phyloP scores from a whole-genome alignment of 805 yeast species.

The Wickerhamomyces chambardii region DNA sequence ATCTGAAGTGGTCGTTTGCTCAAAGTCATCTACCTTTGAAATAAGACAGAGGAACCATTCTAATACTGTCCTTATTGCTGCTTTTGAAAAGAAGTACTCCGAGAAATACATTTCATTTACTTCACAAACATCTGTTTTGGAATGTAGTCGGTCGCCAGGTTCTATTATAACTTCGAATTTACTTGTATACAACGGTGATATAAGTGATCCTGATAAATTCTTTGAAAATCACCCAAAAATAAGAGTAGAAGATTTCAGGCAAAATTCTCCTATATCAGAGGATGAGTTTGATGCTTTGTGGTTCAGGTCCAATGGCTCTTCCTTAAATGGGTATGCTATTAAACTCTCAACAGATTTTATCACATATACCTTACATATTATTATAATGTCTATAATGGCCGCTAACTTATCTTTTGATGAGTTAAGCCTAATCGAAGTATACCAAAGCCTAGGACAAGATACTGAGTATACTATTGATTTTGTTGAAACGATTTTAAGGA shows the following conservation, averaged over 20 bases:
- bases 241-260: constrained; percentile 22
- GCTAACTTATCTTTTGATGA: constrained; percentile 20
- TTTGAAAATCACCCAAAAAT: constrained; percentile 2
- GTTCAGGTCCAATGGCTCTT: constrained; percentile 47
- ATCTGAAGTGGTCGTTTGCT: constrained; percentile 51
- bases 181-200: constrained; percentile 29
- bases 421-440: constrained; percentile 21
- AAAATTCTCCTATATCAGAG: constrained; percentile 43
- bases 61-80: constrained; percentile 49
- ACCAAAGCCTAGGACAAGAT: constrained; percentile 19
- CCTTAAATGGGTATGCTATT: constrained; percentile 34
- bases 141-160: constrained; percentile 23
- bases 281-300: constrained; percentile 44
- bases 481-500: constrained; percentile 39
- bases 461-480: constrained; percentile 31
- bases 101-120: constrained; percentile 8
- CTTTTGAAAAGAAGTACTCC: not conserved
- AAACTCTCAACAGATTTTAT: constrained; percentile 24
- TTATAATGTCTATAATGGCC: constrained; percentile 29
- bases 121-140: constrained; percentile 26
- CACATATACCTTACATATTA: constrained; percentile 23
- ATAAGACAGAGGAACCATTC: constrained; percentile 81
- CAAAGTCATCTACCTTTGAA: constrained; percentile 48
- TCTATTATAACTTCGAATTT: constrained; percentile 20
- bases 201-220: constrained; percentile 4